Conservation (phyloP, 2,329 filamentous ascomycete genomes). For the Fusarium algeriense region DNA sequence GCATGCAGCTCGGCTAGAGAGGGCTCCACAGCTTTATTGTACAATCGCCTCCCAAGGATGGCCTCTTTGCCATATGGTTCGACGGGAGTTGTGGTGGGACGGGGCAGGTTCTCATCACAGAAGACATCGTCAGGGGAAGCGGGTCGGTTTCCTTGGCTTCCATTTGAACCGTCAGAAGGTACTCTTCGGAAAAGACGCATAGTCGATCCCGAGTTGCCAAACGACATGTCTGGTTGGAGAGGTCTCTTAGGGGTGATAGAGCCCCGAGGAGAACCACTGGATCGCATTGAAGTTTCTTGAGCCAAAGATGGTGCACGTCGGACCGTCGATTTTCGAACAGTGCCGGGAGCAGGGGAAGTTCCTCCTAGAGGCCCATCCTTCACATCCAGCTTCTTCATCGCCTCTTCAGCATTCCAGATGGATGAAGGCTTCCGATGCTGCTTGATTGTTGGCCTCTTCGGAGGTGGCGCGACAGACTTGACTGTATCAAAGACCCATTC, state of each 20-base stretch:
- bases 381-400: slow-evolving; percentile 70
- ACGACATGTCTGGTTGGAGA: slow-evolving; percentile 89
- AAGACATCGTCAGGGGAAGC: slow-evolving; percentile 57
- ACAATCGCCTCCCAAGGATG: slow-evolving; percentile 82
- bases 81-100: slow-evolving; percentile 58
- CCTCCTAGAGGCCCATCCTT: slow-evolving; percentile 71
- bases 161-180: slow-evolving; percentile 73
- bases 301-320: slow-evolving; percentile 61
- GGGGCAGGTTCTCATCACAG: slow-evolving; percentile 74
- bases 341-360: slow-evolving; percentile 65
- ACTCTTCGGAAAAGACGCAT: slow-evolving; percentile 92
- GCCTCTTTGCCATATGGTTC: slow-evolving; percentile 82
- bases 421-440: slow-evolving; percentile 67
- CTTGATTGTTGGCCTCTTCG: slow-evolving; percentile 66
- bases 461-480: slow-evolving; percentile 71
- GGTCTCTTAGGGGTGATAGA: slow-evolving; percentile 75
- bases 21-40: slow-evolving; percentile 84
- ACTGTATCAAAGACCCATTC: slow-evolving; percentile 98
- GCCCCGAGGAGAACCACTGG: slow-evolving; percentile 59
- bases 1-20: slow-evolving; percentile 87
- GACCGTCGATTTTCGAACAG: slow-evolving; percentile 71
- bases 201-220: slow-evolving; percentile 92
- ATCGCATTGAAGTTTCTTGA: slow-evolving; percentile 49
- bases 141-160: slow-evolving; percentile 54
- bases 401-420: slow-evolving; percentile 69